Evolutionary conservation across 306 rosid species (phyloP).

Genomic region (Cucumis cinereus): DNA sequence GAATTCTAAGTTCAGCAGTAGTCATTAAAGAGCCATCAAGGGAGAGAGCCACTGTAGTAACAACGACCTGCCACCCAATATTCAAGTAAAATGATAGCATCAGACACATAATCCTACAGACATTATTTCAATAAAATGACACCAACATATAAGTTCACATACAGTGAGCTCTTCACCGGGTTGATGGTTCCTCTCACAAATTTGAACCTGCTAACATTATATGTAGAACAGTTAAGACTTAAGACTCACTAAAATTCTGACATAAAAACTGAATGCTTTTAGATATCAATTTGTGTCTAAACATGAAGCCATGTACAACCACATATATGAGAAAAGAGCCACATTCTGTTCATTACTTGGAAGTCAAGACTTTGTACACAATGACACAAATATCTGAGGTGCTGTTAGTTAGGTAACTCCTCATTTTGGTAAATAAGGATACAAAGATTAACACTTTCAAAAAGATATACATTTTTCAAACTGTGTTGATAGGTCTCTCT

Average conservation of each 20-base stretch:
- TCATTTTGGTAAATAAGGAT: neutral
- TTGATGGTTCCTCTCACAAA: conserved; percentile 93
- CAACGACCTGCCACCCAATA: conserved; percentile 40
- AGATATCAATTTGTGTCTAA: neutral
- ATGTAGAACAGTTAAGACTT: neutral
- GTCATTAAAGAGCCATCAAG: conserved; percentile 78
- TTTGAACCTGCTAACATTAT: conserved; percentile 56
- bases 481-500: neutral
- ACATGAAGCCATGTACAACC: neutral
- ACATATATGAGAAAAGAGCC: neutral
- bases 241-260: neutral
- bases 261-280: neutral
- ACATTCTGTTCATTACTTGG: neutral
- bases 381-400: neutral
- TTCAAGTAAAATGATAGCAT: conserved; percentile 12
- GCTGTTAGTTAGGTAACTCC: neutral
- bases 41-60: conserved; percentile 57
- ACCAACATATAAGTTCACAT: conserved; percentile 18
- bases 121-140: neutral
- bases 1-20: conserved; percentile 68
- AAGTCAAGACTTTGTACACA: neutral
- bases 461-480: neutral
- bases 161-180: conserved; percentile 89
- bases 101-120: neutral
- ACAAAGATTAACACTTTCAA: neutral